Percentiles rank a stretch among this genome's conserved stretches.
These are phyloP conservation scores for Ceratocystiopsis sp. DNA, from an alignment of 2,329 filamentous ascomycete species.

Conservation along the genomic window DNA sequence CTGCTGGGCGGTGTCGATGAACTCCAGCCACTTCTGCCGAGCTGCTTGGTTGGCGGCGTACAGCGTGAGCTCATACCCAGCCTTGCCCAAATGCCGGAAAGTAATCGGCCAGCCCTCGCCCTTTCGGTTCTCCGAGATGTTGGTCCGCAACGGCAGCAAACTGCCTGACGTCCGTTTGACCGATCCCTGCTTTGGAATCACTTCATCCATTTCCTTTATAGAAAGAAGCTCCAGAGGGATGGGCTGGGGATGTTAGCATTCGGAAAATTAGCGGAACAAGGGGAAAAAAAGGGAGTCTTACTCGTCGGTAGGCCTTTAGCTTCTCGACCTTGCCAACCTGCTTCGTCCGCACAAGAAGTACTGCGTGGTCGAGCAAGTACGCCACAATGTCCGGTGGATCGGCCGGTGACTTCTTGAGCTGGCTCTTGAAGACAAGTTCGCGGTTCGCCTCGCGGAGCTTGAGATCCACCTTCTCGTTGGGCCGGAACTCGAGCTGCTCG, in stretches of 20 bases:
- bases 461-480: conserved; percentile 80
- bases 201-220: conserved; percentile 93
- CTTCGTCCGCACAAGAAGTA: conserved; percentile 81
- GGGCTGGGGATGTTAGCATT: conserved; percentile 31
- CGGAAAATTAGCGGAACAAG: neutral
- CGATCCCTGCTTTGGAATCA: conserved; percentile 64
- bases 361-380: conserved; percentile 91
- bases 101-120: conserved; percentile 81
- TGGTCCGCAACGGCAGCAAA: conserved; percentile 37
- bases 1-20: conserved; percentile 80
- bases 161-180: conserved; percentile 78
- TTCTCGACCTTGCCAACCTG: conserved; percentile 86
- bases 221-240: conserved; percentile 87
- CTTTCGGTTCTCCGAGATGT: conserved; percentile 37
- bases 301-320: conserved; percentile 77
- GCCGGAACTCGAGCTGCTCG: conserved; percentile 76
- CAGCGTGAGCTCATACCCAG: conserved; percentile 81
- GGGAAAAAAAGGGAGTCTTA: conserved; percentile 11
- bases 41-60: conserved; percentile 75
- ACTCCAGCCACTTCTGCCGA: conserved; percentile 91
- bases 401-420: conserved; percentile 79
- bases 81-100: conserved; percentile 89
- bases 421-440: conserved; percentile 85
- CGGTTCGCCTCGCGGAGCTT: conserved; percentile 88
- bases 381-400: conserved; percentile 82